Percentiles rank a stretch among this genome's conserved stretches.
These are phyloP conservation scores for Leptographium radiaticola DNA, from an alignment of 2,329 filamentous ascomycete species.

Conservation along the genomic window DNA sequence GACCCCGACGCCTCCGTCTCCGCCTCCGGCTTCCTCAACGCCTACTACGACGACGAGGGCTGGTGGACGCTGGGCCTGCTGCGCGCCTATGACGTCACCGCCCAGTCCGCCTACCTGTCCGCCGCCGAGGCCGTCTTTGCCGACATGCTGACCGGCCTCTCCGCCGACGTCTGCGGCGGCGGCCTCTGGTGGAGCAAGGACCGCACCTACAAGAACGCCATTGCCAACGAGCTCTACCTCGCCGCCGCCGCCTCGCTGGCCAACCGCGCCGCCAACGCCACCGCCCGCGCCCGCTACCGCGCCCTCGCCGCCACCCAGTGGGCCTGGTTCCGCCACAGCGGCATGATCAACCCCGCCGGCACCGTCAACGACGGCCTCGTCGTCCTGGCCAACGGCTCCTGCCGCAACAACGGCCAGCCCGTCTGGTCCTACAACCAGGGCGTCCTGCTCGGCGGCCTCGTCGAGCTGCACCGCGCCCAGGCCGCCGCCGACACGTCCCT, in stretches of 20 bases:
- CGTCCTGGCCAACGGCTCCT: slow-evolving; percentile 25
- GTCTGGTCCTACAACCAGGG: slow-evolving; percentile 46
- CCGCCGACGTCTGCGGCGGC: slow-evolving; percentile 32
- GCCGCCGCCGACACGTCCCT: slow-evolving; percentile 28
- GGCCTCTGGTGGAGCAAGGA: slow-evolving; percentile 47
- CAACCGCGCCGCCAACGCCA: slow-evolving; percentile 24
- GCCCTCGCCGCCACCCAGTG: slow-evolving; percentile 33
- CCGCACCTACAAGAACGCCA: slow-evolving; percentile 35
- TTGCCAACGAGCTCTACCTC: slow-evolving; percentile 44
- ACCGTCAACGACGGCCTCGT: slow-evolving; percentile 41
- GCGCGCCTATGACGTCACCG: slow-evolving; percentile 37
- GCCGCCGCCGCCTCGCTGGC: slow-evolving; percentile 38
- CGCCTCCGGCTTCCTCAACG: slow-evolving; percentile 36
- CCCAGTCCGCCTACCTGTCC: slow-evolving; percentile 32
- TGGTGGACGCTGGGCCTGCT: slow-evolving; percentile 52
- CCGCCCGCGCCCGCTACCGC: slow-evolving; percentile 25
- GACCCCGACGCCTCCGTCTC: slow-evolving; percentile 13
- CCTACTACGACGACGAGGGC: slow-evolving; percentile 47
- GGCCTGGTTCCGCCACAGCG: slow-evolving; percentile 36
- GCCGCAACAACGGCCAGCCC: slow-evolving; percentile 32
- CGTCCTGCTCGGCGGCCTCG: slow-evolving; percentile 37
- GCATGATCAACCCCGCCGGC: slow-evolving; percentile 35
- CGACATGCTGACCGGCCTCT: slow-evolving; percentile 34
- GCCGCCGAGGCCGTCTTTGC: slow-evolving; percentile 39
- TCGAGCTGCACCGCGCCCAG: slow-evolving; percentile 28